Percentiles rank a stretch among this genome's conserved stretches.
These are phyloP conservation scores for Stylosanthes scabra DNA, from an alignment of 331 rosid genomes.

Conservation along the genomic window DNA sequence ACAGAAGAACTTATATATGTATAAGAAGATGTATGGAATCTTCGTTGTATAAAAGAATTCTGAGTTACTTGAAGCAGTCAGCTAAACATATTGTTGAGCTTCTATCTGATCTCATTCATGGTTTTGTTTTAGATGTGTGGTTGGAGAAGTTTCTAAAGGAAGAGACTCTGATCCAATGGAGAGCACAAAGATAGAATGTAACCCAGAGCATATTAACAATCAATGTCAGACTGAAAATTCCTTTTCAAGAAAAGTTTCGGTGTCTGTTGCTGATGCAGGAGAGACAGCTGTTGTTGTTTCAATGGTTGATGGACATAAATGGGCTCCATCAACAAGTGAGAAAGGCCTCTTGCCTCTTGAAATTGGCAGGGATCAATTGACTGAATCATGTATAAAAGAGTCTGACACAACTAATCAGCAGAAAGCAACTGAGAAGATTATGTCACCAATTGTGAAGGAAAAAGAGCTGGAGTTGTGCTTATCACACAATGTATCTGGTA, in stretches of 20 bases:
- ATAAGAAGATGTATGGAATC: slow-evolving; percentile 11
- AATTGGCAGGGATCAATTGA: slow-evolving; percentile 53
- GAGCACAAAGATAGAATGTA: slow-evolving; percentile 41
- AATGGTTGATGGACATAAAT: slow-evolving; percentile 61
- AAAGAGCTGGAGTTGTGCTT: slow-evolving; percentile 68
- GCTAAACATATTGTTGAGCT: slow-evolving; percentile 17
- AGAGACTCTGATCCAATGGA: slow-evolving; percentile 48
- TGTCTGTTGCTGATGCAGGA: slow-evolving; percentile 90
- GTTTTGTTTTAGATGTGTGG: slow-evolving; percentile 71
- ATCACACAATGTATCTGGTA: slow-evolving; percentile 51
- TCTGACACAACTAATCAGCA: slow-evolving; percentile 51
- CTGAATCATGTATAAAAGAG: slow-evolving; percentile 52
- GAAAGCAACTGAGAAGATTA: slow-evolving; percentile 39
- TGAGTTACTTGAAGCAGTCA: slow-evolving; percentile 6
- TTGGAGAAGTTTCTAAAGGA: slow-evolving; percentile 53
- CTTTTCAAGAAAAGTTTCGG: slow-evolving; percentile 72
- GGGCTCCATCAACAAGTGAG: slow-evolving; percentile 50
- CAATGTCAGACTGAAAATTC: slow-evolving; percentile 52
- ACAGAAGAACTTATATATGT: not conserved
- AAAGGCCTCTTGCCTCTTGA: slow-evolving; percentile 46
- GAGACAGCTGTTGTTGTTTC: slow-evolving; percentile 95
- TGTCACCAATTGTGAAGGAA: slow-evolving; percentile 48
- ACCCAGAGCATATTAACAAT: slow-evolving; percentile 45
- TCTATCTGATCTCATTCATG: slow-evolving; percentile 27
- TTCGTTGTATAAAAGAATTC: not conserved